Evolutionary conservation across 2,329 filamentous ascomycete species (phyloP).

Genomic region (Xylariaceae sp.): DNA sequence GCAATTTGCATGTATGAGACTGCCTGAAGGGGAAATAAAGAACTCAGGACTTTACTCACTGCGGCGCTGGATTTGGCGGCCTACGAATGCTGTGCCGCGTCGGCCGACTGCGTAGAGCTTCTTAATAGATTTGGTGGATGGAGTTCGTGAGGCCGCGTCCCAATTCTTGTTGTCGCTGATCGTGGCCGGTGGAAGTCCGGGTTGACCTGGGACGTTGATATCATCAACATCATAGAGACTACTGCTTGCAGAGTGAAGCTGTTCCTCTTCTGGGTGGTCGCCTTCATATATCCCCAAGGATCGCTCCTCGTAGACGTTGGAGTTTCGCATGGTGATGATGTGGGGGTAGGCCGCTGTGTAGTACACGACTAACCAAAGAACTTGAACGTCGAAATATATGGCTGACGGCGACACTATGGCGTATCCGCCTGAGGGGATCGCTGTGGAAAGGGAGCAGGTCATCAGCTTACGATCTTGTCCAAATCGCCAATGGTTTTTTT

Average conservation of each 20-base stretch:
- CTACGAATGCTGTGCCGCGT: constrained; percentile 34
- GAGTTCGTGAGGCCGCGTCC: constrained; percentile 22
- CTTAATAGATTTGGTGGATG: constrained; percentile 24
- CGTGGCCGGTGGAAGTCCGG: constrained; percentile 9
- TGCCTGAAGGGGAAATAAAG: no score
- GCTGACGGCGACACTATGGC: constrained; percentile 54
- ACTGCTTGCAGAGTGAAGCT: constrained; percentile 28
- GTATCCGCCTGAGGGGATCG: constrained; percentile 57
- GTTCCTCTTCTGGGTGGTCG: constrained; percentile 29
- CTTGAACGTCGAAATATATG: constrained; percentile 59
- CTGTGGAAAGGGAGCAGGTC: constrained; percentile 20
- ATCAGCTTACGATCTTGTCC: constrained; percentile 10
- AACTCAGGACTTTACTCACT: no score
- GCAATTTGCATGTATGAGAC: no score
- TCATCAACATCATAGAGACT: constrained; percentile 38
- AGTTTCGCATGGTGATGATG: constrained; percentile 66
- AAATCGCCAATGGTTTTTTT: background rate
- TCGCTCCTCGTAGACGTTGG: constrained; percentile 73
- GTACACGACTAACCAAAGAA: constrained; percentile 67
- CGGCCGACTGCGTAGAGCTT: constrained; percentile 25
- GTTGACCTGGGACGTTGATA: constrained; percentile 34
- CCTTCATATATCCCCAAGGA: constrained; percentile 61
- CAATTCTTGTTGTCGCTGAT: constrained; percentile 19
- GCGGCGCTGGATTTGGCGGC: constrained; percentile 42
- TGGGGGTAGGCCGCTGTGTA: constrained; percentile 67